Evolutionary conservation across 1,284 basidiomycete species (phyloP).

Genomic region (Ustilago nuda): DNA sequence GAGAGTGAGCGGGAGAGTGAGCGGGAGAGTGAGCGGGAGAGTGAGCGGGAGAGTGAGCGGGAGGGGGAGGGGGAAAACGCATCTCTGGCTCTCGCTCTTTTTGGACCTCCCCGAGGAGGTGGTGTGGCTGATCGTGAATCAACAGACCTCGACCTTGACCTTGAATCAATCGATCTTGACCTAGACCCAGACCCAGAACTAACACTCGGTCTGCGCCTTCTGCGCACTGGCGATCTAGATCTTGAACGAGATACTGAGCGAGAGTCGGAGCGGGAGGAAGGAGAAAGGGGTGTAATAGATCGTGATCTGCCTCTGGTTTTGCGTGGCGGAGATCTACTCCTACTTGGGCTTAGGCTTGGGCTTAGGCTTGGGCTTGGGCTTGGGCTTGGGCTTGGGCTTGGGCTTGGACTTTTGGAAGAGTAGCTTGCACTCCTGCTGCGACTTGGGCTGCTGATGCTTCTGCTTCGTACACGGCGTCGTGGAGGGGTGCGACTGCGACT

Average conservation of each 20-base stretch:
- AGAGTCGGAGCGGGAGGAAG: slow-evolving; percentile 18
- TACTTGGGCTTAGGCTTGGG: neutral
- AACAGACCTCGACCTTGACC: no score
- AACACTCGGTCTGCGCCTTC: neutral
- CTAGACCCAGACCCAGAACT: slow-evolving; percentile 16
- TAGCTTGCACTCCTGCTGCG: slow-evolving; percentile 2
- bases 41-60: neutral
- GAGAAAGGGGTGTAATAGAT: slow-evolving; percentile 17
- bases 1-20: neutral
- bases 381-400: neutral
- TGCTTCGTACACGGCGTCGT: neutral
- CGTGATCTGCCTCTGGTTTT: slow-evolving; percentile 6
- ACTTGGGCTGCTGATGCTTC: slow-evolving; percentile 10
- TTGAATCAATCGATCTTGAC: slow-evolving; percentile 5
- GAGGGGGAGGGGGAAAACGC: slow-evolving; percentile 22
- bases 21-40: neutral
- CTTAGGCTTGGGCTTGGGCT: neutral
- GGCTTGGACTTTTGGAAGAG: slow-evolving; percentile 1
- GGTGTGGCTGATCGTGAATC: neutral
- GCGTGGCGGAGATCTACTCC: neutral
- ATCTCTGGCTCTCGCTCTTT: slow-evolving; percentile 6
- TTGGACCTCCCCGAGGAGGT: neutral
- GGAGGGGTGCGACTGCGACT: neutral
- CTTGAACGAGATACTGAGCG: slow-evolving; percentile 10
- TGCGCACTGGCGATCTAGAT: neutral